Evolutionary conservation across 2,329 filamentous ascomycete species (phyloP), one percentile per base, ranked within the genome.

Genomic region (Remersonia thermophila): DNA sequence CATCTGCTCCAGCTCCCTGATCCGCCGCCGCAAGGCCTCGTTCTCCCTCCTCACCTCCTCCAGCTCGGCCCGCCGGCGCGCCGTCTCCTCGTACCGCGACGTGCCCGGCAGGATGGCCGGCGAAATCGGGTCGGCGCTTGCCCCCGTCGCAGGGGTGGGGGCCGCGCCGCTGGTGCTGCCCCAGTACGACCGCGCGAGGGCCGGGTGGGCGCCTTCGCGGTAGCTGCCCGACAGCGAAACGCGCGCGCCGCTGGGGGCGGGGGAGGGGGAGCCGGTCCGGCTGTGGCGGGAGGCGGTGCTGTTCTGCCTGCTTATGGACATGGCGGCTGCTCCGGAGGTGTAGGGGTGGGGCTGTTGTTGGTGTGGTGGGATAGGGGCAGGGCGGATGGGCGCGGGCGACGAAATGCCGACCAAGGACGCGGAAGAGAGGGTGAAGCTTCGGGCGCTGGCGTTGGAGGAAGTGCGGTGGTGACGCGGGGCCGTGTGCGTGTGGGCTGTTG

Each of bases 21-120:
- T 69, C 11, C 71, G 65, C 37, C 66, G 62, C 59, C 75, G 77
- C 31, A 81, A 56, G 0, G 55, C 53, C 35, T 80, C 76, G 41
- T 81, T 80, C 55, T 81, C 77, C 32, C 66, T 62, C 57, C 77
- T 79, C 27, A 72, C 70, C 4, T 49, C 57, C 16, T 80, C 76
- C 0, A 80, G 59, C 50, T 80, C 76, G 27, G 66, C 61, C 4
- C 74, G 63, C 47, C 73, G 73, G 40, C 66, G 68, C 0, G 67
- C 69, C 1, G 71, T 71, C 54, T 80, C 76, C 45, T 80, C 76
- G 51, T 76, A 77, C 10, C 75, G 66, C 9, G 63, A 55, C 0
- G 73, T 78, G 2, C 66, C 71, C 2, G 69, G 66, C 45, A 79
- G 57, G 17, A 75, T 54, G 3, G 66, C 63, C 0, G 71, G 71